phyloP scores from a whole-genome alignment of 441 rosid species.

The Populus hybrid region DNA sequence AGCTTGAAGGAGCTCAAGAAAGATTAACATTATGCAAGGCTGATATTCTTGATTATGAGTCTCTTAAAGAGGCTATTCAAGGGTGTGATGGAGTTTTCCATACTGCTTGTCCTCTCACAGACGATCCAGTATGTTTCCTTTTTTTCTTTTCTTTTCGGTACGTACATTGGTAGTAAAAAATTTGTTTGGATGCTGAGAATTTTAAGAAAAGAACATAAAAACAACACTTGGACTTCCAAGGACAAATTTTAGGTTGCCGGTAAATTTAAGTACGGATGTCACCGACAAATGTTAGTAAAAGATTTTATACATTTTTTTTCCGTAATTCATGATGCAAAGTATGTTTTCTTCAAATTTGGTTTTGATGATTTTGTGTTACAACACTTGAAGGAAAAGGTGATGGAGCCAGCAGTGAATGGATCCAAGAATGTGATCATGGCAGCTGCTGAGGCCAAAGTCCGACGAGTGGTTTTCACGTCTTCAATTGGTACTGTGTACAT shows the following conservation, averaged over 20 bases:
- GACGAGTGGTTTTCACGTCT: too few relatives aligned
- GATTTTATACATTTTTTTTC: too few relatives aligned
- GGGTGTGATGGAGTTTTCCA: constrained; percentile 93
- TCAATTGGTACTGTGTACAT: too few relatives aligned
- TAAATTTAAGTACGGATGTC: too few relatives aligned
- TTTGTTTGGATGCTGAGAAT: constrained; percentile 26
- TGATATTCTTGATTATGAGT: constrained; percentile 74
- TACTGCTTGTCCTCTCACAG: constrained; percentile 83
- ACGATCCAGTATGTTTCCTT: constrained; percentile 59
- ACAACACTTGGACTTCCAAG: too few relatives aligned
- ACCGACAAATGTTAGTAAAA: too few relatives aligned
- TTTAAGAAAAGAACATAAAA: not conserved
- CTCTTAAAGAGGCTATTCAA: constrained; percentile 55
- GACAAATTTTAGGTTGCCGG: too few relatives aligned
- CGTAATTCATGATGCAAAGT: too few relatives aligned
- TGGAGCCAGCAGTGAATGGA: constrained; percentile 98
- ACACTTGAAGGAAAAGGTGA: constrained; percentile 65
- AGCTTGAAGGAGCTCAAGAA: constrained; percentile 81
- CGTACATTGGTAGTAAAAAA: not conserved
- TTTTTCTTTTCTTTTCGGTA: not conserved
- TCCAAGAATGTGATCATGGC: constrained; percentile 32
- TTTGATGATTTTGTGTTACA: not conserved
- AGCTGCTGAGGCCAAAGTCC: too few relatives aligned
- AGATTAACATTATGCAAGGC: constrained; percentile 64
- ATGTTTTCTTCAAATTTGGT: not conserved